Evolutionary conservation across 1,284 basidiomycete genomes (phyloP).

Genomic region (Ceratobasidium papillatum): DNA sequence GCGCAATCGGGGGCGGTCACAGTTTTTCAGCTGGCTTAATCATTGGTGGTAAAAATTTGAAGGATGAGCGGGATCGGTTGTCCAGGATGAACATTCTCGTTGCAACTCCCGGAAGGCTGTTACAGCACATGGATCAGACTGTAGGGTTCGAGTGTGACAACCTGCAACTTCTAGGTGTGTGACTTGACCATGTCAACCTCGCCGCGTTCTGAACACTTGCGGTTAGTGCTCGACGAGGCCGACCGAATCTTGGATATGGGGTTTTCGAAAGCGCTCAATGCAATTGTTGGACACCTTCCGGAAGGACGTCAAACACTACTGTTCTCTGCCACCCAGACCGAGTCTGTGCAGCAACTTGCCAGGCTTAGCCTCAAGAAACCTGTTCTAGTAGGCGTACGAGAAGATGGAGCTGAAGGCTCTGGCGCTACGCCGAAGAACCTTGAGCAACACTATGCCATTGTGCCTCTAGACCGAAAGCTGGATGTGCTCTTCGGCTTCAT

Average conservation of each 20-base stretch:
- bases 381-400: slow-evolving; percentile 73
- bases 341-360: slow-evolving; percentile 89
- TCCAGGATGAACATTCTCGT: slow-evolving; percentile 97
- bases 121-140: slow-evolving; percentile 99
- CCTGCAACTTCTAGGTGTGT: slow-evolving; percentile 87
- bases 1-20: slow-evolving; percentile 91
- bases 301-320: slow-evolving; percentile 91
- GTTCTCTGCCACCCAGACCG: slow-evolving; percentile 96
- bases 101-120: slow-evolving; percentile 91
- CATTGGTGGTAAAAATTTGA: slow-evolving; percentile 96
- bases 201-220: neutral
- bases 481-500: slow-evolving; percentile 95
- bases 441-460: slow-evolving; percentile 91
- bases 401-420: slow-evolving; percentile 50
- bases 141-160: slow-evolving; percentile 92
- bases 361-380: slow-evolving; percentile 89
- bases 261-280: slow-evolving; percentile 88
- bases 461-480: slow-evolving; percentile 87
- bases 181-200: slow-evolving; percentile 1
- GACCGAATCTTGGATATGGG: slow-evolving; percentile 98
- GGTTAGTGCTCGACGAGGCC: slow-evolving; percentile 91
- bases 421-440: slow-evolving; percentile 72
- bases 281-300: slow-evolving; percentile 87
- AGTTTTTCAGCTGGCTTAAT: slow-evolving; percentile 94
- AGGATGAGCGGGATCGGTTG: slow-evolving; percentile 89